Evolutionary conservation across 768 basidiomycete genomes (phyloP), one percentile per base, ranked within the genome.

Genomic region (Dentipellis sp.): DNA sequence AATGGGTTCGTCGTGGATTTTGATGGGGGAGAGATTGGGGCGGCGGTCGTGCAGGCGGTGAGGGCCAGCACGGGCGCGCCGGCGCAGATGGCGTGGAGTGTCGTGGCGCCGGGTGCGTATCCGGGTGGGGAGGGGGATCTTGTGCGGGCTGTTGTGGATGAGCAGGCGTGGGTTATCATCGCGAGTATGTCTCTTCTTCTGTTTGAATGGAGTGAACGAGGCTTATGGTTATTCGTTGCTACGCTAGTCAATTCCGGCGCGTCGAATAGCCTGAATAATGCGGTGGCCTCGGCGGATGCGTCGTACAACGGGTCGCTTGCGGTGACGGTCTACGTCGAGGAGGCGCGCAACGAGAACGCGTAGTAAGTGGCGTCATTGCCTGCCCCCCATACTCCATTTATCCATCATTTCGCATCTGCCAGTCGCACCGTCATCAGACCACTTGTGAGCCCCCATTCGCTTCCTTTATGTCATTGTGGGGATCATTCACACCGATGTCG

Each of bases 1-100:
- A 63, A 72, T n/a, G 81, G 79, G 1, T 83, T 76, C 73, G 72
- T 85, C 0, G 77, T 85, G 22, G 82, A 86, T 62, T 84, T 84
- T 58, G 84, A 86, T 42, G 81, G 78, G 6, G 76, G 72, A 1
- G 48, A 71, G 14, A 70, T 86, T 7, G 83, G 84, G 7, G 69
- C 73, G 49, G 65, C 66, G 1, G 74, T 85, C 16, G 69, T 69
- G 0, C 62, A 71, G 59, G 71, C 71, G 1, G 64, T 81, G 50
- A 66, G 67, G 16, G 63, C 50, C 29, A 55, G 69, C 7, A 62
- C 66, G 0, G 65, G 69, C 19, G 12, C 52, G 12, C 63, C 71
- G 22, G 58, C 52, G 7, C 69, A 71, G 40, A 61, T 84, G 1
- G 69, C 73, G 3, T 86, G 82, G 82, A 64, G 66, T 7, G 63